Evolutionary conservation across 1,284 basidiomycete genomes (phyloP), one percentile per base, ranked within the genome.

Genomic region (Malassezia nana): DNA sequence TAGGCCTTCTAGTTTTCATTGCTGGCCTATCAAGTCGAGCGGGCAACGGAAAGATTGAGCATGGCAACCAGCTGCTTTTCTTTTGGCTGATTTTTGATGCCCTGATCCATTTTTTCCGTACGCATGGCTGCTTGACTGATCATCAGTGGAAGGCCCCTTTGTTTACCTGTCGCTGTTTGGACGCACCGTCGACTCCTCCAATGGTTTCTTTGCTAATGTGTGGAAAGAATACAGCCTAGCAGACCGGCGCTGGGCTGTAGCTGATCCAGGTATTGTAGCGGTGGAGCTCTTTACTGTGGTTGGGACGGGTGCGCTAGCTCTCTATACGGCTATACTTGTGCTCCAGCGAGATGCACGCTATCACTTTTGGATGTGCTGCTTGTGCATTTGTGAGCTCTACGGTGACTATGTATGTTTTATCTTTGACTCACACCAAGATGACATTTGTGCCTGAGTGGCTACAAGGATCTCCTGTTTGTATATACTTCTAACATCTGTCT

Each of bases 401-500:
- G 60, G 63, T 7, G 62, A 65, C 5, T 67, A 63, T 46, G 50
- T 52, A 40, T 18, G 50, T 46, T 2, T n/a, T 22, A 15, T 16
- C 12, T 33, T 2, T 12, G 12, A n/a, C 50, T 50, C 10, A 50
- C 41, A 18, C 40, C 6, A 40, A 50, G 60, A 70, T 69, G 66
- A 72, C 69, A n/a, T 72, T 70, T 45, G 57, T 62, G 3, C 66
- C 67, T 4, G 69, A 70, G 44, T 69, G 66, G 66, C 47, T 70
- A 22, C 52, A 57, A 5, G 60, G 63, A 3, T 58, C 51, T 29
- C 29, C 22, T 24, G 46, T 52, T 38, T 39, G 33, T 33, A 9
- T 33, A 41, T 9, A 22, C 30, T 10, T 28, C 28, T 46, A 33
- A 42, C 45, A 26, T 33, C 5, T 32, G 46, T 24, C 57, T 45